phyloP scores from a whole-genome alignment of 495 filamentous ascomycete species.

The Aspergillus nanangensis region DNA sequence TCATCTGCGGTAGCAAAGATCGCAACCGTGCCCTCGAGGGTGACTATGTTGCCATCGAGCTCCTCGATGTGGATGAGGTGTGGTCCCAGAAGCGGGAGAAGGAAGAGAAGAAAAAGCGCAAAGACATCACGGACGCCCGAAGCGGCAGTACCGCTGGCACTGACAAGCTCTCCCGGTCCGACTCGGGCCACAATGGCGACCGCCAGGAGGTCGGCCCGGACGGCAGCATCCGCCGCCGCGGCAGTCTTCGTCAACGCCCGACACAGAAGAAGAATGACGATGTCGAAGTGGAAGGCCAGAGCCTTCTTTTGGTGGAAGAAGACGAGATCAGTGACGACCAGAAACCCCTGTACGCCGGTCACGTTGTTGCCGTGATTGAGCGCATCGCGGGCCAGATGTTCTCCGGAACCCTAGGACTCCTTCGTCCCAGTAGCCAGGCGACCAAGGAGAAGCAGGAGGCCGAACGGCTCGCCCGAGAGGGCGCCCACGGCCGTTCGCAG shows the following conservation, averaged over 20 bases:
- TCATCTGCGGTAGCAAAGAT: slow-evolving; percentile 98
- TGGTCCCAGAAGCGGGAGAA: slow-evolving; percentile 99
- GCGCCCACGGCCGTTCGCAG: slow-evolving; percentile 66
- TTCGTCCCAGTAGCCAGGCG: slow-evolving; percentile 95
- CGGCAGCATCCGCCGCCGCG: slow-evolving; percentile 84
- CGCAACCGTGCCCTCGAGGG: slow-evolving; percentile 94
- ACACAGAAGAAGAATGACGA: slow-evolving; percentile 99
- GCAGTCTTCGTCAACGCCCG: slow-evolving; percentile 91
- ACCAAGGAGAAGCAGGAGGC: slow-evolving; percentile 99
- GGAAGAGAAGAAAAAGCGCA: slow-evolving; percentile 99
- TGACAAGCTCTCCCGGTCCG: slow-evolving; percentile 58
- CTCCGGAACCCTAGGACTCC: slow-evolving; percentile 88
- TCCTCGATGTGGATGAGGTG: slow-evolving; percentile 96
- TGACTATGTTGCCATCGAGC: slow-evolving; percentile 90
- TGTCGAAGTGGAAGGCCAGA: slow-evolving; percentile 97
- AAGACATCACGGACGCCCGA: slow-evolving; percentile 92
- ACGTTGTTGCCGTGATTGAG: slow-evolving; percentile 96
- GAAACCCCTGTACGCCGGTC: slow-evolving; percentile 94
- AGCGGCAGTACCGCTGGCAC: slow-evolving; percentile 66
- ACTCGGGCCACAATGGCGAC: slow-evolving; percentile 60
- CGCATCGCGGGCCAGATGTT: slow-evolving; percentile 98
- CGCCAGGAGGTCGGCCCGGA: slow-evolving; percentile 59
- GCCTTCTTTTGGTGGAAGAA: slow-evolving; percentile 91
- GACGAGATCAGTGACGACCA: slow-evolving; percentile 98
- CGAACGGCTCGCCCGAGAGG: slow-evolving; percentile 87